Evolutionary conservation across 2,329 filamentous ascomycete species (phyloP), one percentile per base, ranked within the genome.

Genomic region (Exserohilum turcica): DNA sequence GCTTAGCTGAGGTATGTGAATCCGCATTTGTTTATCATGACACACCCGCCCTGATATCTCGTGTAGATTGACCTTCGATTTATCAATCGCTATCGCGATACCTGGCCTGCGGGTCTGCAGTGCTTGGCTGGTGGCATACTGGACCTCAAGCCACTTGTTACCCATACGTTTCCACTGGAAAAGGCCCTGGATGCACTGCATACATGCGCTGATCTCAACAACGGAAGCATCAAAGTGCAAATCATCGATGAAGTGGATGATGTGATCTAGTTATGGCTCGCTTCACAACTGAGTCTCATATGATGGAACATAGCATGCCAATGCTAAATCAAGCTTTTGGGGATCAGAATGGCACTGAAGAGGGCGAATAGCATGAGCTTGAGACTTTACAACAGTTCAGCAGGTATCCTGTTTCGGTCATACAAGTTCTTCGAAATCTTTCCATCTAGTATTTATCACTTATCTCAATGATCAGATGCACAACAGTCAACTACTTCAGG

Each of bases 41-140:
- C 12, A 18, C 5, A 6, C n/a, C 2, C 1, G 3, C 5, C 6
- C 45, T 57, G 8, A 59, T 10, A 43, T 18, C 1, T 10, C 31
- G 5, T 12, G 7, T 28, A 85, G 82, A 87, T 89, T 58, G 80
- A 88, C 60, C 76, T 90, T 21, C 83, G 82, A 32, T 90, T 90
- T 73, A 89, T 89, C 67, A 89, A 90, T 69, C 79, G 87, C 6
- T 90, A 89, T 67, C 78, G 81, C 35, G 85, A 89, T 64, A 89
- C 86, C 0, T 90, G 87, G 86, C 86, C 86, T 0, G 80, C 82
- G 0, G 87, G 84, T 0, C 86, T 90, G 29, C 78, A 82, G 6
- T 84, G 82, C 42, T 66, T 90, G 24, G 79, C 78, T 35, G 83
- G 84, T 3, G 82, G 82, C 0, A 78, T 88, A 1, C 66, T 90